These are phyloP conservation scores for Diaporthe eres DNA, from an alignment of 2,329 filamentous ascomycete genomes.

Conservation along the genomic window DNA sequence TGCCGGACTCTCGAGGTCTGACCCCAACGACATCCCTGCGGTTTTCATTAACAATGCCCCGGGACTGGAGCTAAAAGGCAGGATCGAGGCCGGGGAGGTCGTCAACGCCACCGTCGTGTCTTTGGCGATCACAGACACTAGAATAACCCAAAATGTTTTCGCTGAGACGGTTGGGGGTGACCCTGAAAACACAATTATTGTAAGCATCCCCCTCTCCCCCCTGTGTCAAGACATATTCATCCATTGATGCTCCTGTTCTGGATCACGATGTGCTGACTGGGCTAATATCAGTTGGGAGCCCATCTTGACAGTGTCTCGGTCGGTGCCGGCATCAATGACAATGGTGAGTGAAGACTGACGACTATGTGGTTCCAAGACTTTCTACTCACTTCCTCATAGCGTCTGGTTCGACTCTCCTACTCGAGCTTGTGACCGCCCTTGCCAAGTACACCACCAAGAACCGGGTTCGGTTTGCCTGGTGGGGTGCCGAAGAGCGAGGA, in stretches of 20 bases:
- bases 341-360: slow-evolving; percentile 48
- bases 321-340: slow-evolving; percentile 62
- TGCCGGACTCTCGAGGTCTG: slow-evolving; percentile 10
- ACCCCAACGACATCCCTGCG: not conserved
- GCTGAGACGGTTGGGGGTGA: slow-evolving; percentile 14
- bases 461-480: slow-evolving; percentile 60
- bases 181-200: not conserved
- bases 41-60: slow-evolving; percentile 18
- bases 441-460: slow-evolving; percentile 53
- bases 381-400: not conserved
- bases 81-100: slow-evolving; percentile 9
- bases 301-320: slow-evolving; percentile 60
- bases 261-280: not conserved
- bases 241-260: not conserved
- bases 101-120: slow-evolving; percentile 25
- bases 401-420: slow-evolving; percentile 56
- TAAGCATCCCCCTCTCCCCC: not conserved
- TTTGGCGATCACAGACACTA: not conserved
- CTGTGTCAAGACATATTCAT: too few relatives aligned
- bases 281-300: slow-evolving; percentile 48
- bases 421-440: slow-evolving; percentile 52
- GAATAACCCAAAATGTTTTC: slow-evolving; percentile 11
- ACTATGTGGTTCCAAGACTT: not conserved
- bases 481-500: slow-evolving; percentile 61
- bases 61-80: slow-evolving; percentile 18